Base-by-base conservation (phyloP, 805 yeast species). In the Pichia phayaonensis region DNA sequence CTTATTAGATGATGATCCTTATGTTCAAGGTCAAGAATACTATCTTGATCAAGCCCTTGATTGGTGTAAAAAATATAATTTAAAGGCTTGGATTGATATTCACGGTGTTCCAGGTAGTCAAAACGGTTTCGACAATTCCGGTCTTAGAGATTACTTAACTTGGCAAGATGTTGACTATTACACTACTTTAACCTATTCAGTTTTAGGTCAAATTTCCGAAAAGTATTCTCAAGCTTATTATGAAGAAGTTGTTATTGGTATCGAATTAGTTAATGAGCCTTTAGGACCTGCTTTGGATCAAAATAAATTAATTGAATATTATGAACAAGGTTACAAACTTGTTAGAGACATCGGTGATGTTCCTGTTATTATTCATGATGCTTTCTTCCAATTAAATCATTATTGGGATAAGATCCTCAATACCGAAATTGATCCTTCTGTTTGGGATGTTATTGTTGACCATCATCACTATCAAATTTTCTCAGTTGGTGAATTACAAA, bases 31-130 rank as follows among this genome's bases (percentile, higher is more conserved):
- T 34, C 96, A 86, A 67, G 78, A 70, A 51, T 64, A 69, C 10
- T 87, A 85, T 66, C 69, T 90, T 48, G 95, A 87, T 61, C 69
- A 75, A 61, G 96, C 96, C 16, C 69, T 90, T 41, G 75, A 63
- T 18, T 92, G 97, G 97, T 80, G 87, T 42, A 66, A 78, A 45
- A 69, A 72, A 18, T 61, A 81, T 56, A 76, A 74, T 40, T 62
- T 90, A 55, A 82, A 83, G 62, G 95, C 81, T 23, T 89, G 96
- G 97, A 76, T 90, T 42, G 97, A 92, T 66, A 69, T 90, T 61
- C 98, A 90, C 65, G 97, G 97, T 55, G 95, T 86, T n/a, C 95
- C 96, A 34, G 97, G 97, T 22, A 86, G 96, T 22, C 98, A 90
- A 67, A 90, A 90, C 65, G 97, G 97, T 15, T 92, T 89, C 62